Base-by-base conservation (phyloP, 148 eudicot genomes). In the Camellia lanceoleosa region DNA sequence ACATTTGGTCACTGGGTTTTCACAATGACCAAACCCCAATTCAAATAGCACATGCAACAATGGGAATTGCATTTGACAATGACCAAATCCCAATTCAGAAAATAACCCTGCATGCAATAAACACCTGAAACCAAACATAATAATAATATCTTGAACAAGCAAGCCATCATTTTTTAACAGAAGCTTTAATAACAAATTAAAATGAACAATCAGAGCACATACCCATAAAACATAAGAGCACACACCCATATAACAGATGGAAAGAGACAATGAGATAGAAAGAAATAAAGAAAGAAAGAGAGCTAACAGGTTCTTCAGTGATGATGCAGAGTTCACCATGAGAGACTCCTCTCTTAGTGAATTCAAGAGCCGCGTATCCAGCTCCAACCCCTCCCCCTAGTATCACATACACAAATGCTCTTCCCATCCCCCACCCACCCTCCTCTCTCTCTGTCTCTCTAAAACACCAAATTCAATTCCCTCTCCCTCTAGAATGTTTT, bases 361-460 rank as follows among this genome's bases (percentile, higher is more conserved):
- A 93, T 87, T 95, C 94, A 82, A 92, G 97, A 77, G 98, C 94
- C 0, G 98, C 98, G 69, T 93, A 95, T 5, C 98, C 98, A 89
- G 98, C 98, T 44, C 97, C 94, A 0, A 95, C 98, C 47, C 98
- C 98, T 73, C 98, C 98, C 16, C 98, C 98, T 4, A 95, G 82
- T 80, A 95, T 92, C 66, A 92, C 98, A 75, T 93, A 95, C 82
- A 93, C 92, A 73, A 93, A 95, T 30, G 98, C 98, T 58, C 98
- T 86, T 8, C 97, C 97, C 98, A 95, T 95, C 42, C 79, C 79
- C 59, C 63, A 10, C 15, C 52, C 75, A 6, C 71, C 11, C 41
- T 47, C 42, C 76, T 47, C 74, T 68, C 52, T 49, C 68, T 67
- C 30, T 78, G 18, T 67, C 58, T 58, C 62, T 68, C 79, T 56